Percentiles rank a stretch among this genome's conserved stretches.
phyloP scores from a whole-genome alignment of 257 asterid genomes.

The Ehretia macrophylla region DNA sequence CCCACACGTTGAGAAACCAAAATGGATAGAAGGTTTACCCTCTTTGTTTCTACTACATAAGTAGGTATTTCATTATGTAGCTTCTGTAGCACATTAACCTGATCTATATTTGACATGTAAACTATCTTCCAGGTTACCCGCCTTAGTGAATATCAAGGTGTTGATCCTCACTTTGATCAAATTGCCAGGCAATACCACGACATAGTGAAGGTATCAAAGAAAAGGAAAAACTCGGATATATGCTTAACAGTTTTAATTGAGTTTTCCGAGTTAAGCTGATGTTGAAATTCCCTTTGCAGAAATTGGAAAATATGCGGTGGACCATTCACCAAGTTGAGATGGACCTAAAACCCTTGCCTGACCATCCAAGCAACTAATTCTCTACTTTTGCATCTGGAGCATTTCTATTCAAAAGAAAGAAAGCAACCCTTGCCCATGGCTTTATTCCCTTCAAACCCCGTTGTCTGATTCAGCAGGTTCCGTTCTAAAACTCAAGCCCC shows the following conservation, averaged over 20 bases:
- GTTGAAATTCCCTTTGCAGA: conserved; percentile 40
- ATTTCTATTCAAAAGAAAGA: background rate
- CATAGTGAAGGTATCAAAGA: conserved; percentile 68
- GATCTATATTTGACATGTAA: conserved; percentile 4
- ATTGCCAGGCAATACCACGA: conserved; percentile 97
- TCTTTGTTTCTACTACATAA: too few relatives aligned
- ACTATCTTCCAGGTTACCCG: conserved; percentile 55
- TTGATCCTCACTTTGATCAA: conserved; percentile 92
- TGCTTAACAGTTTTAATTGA: background rate
- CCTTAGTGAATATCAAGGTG: conserved; percentile 96
- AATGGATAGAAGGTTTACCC: too few relatives aligned
- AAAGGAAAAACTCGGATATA: background rate
- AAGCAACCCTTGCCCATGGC: too few relatives aligned
- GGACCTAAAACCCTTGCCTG: conserved; percentile 87
- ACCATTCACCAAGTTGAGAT: conserved; percentile 95
- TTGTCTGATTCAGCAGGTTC: too few relatives aligned
- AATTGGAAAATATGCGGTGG: conserved; percentile 93
- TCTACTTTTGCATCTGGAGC: conserved; percentile 7
- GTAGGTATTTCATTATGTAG: background rate
- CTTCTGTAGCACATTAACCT: too few relatives aligned
- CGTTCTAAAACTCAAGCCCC: too few relatives aligned
- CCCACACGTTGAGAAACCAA: too few relatives aligned
- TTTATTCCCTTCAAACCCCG: too few relatives aligned
- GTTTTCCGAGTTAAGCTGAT: background rate
- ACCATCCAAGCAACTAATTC: conserved; percentile 40